Evolutionary conservation across 1,139 yeast species (phyloP).

Genomic region (Hyphopichia pseudoburtonii): DNA sequence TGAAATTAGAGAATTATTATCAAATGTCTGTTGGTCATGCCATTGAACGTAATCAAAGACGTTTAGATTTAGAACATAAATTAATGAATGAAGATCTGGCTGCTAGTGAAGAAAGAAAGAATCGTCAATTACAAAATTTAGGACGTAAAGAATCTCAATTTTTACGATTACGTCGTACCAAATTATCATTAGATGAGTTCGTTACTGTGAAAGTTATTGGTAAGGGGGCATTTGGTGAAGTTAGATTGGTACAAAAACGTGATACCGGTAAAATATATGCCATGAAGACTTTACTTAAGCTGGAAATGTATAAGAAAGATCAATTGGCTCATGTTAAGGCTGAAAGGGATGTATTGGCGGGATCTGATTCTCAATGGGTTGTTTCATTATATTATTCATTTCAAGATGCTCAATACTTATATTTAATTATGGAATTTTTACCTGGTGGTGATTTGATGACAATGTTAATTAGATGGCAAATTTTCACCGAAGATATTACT

Average conservation of each 20-base stretch:
- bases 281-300: slow-evolving; percentile 75
- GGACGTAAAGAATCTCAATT: slow-evolving; percentile 80
- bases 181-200: slow-evolving; percentile 72
- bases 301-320: slow-evolving; percentile 82
- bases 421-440: slow-evolving; percentile 78
- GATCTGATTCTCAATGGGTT: slow-evolving; percentile 86
- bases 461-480: slow-evolving; percentile 84
- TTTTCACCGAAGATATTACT: slow-evolving; percentile 81
- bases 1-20: slow-evolving; percentile 70
- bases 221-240: slow-evolving; percentile 87
- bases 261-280: slow-evolving; percentile 86
- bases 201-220: slow-evolving; percentile 81
- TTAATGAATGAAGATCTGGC: slow-evolving; percentile 60
- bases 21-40: slow-evolving; percentile 79
- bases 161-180: slow-evolving; percentile 71
- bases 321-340: slow-evolving; percentile 85
- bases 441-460: slow-evolving; percentile 91
- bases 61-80: slow-evolving; percentile 70
- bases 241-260: slow-evolving; percentile 74
- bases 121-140: slow-evolving; percentile 66
- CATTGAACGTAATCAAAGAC: slow-evolving; percentile 76
- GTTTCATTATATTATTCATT: slow-evolving; percentile 78
- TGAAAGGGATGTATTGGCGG: slow-evolving; percentile 82
- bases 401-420: slow-evolving; percentile 74
- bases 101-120: slow-evolving; percentile 68